These are phyloP conservation scores for Pilatotrama ljubarskyi DNA, from an alignment of 768 basidiomycete genomes.

Conservation along the genomic window DNA sequence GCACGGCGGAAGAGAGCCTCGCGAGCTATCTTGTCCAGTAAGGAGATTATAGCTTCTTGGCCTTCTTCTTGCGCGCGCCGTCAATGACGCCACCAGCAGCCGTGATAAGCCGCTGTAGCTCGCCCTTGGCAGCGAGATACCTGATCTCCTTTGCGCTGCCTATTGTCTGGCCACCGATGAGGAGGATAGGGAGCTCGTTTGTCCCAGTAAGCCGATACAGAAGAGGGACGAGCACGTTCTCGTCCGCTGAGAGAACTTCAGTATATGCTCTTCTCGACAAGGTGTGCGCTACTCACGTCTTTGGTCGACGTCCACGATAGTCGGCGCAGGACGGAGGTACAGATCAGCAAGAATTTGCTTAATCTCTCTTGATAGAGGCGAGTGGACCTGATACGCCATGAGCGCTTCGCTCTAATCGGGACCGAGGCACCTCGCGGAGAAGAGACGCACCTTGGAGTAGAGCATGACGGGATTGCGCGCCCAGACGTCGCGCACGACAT, in stretches of 20 bases:
- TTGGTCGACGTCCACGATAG: constrained; percentile 70
- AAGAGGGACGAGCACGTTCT: constrained; percentile 59
- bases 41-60: constrained; percentile 29
- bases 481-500: constrained; percentile 70
- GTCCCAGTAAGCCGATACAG: constrained; percentile 59
- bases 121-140: constrained; percentile 48
- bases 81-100: constrained; percentile 60
- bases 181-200: constrained; percentile 60
- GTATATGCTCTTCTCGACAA: background rate
- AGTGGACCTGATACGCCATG: constrained; percentile 49
- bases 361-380: constrained; percentile 64
- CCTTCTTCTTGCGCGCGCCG: constrained; percentile 53
- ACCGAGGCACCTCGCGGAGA: background rate
- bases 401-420: background rate
- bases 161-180: constrained; percentile 64
- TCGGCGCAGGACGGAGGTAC: constrained; percentile 60
- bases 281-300: constrained; percentile 40
- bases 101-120: constrained; percentile 49
- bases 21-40: background rate
- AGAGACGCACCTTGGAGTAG: constrained; percentile 59
- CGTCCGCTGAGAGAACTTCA: constrained; percentile 48
- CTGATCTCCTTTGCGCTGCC: constrained; percentile 49
- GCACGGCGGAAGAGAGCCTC: background rate
- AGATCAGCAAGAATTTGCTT: constrained; percentile 57
- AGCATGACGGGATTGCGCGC: constrained; percentile 70